Evolutionary conservation across 805 yeast species (phyloP).

Genomic region (Yarrowia sp.): DNA sequence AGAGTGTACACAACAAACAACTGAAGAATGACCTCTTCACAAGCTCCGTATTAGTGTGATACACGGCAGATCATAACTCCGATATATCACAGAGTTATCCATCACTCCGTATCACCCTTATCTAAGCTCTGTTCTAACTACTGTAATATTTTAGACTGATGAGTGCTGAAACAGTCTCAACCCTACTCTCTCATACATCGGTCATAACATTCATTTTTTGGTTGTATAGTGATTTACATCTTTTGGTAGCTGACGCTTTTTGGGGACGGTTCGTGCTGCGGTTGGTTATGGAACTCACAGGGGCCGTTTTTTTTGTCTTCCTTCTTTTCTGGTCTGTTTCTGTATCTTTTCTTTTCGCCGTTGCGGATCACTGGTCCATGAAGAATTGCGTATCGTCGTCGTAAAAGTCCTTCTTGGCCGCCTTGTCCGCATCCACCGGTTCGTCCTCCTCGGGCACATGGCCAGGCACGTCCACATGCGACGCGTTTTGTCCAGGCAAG

Average conservation of each 20-base stretch:
- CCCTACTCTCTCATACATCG: background rate
- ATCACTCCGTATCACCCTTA: too few species aligned
- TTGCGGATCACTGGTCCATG: constrained; percentile 19
- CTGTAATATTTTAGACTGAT: too few species aligned
- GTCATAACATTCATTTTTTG: constrained; percentile 23
- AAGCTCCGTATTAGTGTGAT: too few species aligned
- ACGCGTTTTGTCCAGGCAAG: constrained; percentile 4
- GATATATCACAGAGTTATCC: too few species aligned
- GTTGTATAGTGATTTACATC: constrained; percentile 19
- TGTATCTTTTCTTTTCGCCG: background rate
- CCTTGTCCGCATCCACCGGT: constrained; percentile 8
- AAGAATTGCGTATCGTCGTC: constrained; percentile 28
- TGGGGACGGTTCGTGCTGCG: constrained; percentile 5
- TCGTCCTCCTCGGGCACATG: constrained; percentile 16
- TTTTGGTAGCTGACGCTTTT: constrained; percentile 22
- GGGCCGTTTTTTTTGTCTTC: background rate
- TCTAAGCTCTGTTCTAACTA: too few species aligned
- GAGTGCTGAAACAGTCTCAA: background rate
- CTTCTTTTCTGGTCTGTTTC: background rate
- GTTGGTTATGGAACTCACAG: constrained; percentile 9
- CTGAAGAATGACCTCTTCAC: too few species aligned
- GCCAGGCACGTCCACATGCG: constrained; percentile 1
- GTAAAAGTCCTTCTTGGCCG: constrained; percentile 10
- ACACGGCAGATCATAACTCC: too few species aligned
- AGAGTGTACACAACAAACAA: too few species aligned